Conservation (phyloP, 768 basidiomycete species). For the Hygrophorus pudorinus region DNA sequence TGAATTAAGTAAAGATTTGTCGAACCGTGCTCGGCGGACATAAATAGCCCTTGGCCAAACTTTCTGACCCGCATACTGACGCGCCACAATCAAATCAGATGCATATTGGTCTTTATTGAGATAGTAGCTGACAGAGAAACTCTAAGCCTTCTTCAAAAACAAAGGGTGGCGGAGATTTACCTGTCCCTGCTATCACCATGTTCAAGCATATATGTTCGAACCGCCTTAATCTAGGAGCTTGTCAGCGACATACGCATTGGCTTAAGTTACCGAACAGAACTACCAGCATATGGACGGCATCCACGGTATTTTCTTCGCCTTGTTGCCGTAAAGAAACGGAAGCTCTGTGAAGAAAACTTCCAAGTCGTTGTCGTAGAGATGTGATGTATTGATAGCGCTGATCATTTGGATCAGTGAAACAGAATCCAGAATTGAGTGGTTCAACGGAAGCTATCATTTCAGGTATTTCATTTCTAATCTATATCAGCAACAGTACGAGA, state of each 20-base stretch:
- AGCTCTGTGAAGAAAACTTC: conserved; percentile 59
- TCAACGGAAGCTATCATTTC: conserved; percentile 67
- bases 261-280: conserved; percentile 12
- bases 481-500: background rate
- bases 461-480: conserved; percentile 53
- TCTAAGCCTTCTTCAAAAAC: background rate
- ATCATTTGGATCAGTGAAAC: conserved; percentile 55
- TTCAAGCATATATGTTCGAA: conserved; percentile 63
- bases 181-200: conserved; percentile 65
- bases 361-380: conserved; percentile 50
- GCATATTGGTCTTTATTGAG: conserved; percentile 47
- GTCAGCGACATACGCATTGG: background rate
- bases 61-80: conserved; percentile 62
- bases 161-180: conserved; percentile 10
- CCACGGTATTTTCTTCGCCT: conserved; percentile 74
- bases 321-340: conserved; percentile 59
- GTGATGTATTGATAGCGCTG: conserved; percentile 54
- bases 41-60: conserved; percentile 68
- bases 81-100: conserved; percentile 55
- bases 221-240: conserved; percentile 43
- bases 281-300: conserved; percentile 68
- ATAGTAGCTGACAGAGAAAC: conserved; percentile 33
- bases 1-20: background rate
- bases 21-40: conserved; percentile 55
- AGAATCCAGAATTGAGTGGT: conserved; percentile 56